Percentiles rank a stretch among this genome's conserved stretches.
Conservation (phyloP, 2,329 filamentous ascomycete species). For the Fusarium nanum region DNA sequence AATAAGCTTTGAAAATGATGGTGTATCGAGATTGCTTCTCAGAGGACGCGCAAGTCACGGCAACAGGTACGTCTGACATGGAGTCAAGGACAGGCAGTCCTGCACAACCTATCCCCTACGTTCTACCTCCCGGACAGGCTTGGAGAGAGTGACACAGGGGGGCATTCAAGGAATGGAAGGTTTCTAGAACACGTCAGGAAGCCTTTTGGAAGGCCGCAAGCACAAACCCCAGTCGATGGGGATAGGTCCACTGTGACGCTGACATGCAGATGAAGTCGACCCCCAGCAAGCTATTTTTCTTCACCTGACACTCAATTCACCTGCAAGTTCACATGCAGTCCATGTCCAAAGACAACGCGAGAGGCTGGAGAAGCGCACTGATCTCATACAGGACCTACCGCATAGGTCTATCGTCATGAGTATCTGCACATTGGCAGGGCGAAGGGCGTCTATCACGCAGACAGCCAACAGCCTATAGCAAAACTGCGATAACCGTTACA, state of each 20-base stretch:
- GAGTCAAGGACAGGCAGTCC: neutral
- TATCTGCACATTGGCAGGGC: slow-evolving; percentile 13
- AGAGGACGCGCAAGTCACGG: slow-evolving; percentile 5
- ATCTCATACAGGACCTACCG: neutral
- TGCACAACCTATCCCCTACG: neutral
- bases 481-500: neutral
- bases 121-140: neutral
- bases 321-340: slow-evolving; percentile 6
- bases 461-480: neutral
- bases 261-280: slow-evolving; percentile 1
- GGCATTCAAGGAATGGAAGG: slow-evolving; percentile 3
- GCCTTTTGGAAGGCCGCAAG: slow-evolving; percentile 4
- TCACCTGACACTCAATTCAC: slow-evolving; percentile 17
- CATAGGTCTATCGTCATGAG: neutral
- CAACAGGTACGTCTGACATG: slow-evolving; percentile 15
- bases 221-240: neutral
- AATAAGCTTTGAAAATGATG: neutral
- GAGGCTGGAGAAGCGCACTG: slow-evolving; percentile 15
- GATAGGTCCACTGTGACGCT: neutral
- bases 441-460: slow-evolving; percentile 9
- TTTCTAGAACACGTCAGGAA: slow-evolving; percentile 18
- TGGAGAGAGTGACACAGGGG: slow-evolving; percentile 1
- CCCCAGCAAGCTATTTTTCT: slow-evolving; percentile 7
- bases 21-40: slow-evolving; percentile 8
- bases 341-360: slow-evolving; percentile 1